These are phyloP conservation scores for Diplodia scrobiculata DNA, from an alignment of 2,329 filamentous ascomycete genomes.

Conservation along the genomic window DNA sequence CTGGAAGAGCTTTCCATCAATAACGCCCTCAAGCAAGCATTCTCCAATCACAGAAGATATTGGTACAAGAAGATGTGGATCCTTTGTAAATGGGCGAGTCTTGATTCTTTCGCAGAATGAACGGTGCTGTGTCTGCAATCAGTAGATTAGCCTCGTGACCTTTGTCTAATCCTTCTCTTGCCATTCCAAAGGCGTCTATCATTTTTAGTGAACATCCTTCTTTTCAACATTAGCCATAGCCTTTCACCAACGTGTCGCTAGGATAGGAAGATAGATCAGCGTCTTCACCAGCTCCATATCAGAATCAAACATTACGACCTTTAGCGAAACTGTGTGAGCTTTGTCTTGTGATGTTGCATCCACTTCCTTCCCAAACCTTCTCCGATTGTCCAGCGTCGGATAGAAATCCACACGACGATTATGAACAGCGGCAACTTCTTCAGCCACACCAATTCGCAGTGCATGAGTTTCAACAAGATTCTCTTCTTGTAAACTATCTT, in stretches of 20 bases:
- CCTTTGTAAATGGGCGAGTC: not conserved
- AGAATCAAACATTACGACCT: not conserved
- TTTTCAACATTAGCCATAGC: no score
- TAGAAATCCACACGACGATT: not conserved
- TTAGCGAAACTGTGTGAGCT: not conserved
- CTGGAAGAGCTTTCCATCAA: not conserved
- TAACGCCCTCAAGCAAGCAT: not conserved
- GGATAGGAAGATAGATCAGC: not conserved
- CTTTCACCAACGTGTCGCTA: not conserved
- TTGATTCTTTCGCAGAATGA: not conserved
- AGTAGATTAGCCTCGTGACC: not conserved
- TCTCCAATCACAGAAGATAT: not conserved
- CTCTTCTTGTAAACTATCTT: no score
- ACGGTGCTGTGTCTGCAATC: not conserved
- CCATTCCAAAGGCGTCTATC: no score
- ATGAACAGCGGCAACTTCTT: not conserved
- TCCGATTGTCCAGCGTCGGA: not conserved
- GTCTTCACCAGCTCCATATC: not conserved
- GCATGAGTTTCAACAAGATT: not conserved
- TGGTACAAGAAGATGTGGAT: not conserved
- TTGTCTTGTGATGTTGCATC: not conserved
- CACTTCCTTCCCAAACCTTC: not conserved
- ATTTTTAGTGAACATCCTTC: not conserved
- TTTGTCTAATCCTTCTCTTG: not conserved
- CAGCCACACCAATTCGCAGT: not conserved